phyloP scores from a whole-genome alignment of 2,329 filamentous ascomycete species.

The Ceratocystis albifundus region DNA sequence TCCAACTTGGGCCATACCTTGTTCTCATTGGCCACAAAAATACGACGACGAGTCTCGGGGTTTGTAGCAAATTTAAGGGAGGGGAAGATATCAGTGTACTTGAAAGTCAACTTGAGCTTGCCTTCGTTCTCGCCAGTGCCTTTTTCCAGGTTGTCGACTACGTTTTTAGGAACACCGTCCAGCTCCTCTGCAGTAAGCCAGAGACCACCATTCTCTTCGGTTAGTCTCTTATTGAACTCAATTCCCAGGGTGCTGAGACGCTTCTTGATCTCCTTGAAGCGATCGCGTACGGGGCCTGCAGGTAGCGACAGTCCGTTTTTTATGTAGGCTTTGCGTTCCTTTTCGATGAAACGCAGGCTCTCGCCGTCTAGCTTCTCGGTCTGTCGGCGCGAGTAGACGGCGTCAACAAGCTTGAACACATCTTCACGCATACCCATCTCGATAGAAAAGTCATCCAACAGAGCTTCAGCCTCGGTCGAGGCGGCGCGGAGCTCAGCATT shows the following conservation, averaged over 20 bases:
- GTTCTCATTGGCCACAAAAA: constrained; percentile 68
- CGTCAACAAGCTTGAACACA: constrained; percentile 56
- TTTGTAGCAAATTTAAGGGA: constrained; percentile 65
- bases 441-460: constrained; percentile 65
- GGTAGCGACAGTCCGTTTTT: constrained; percentile 63
- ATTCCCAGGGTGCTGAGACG: constrained; percentile 62
- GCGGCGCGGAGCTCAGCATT: constrained; percentile 59
- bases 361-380: constrained; percentile 52
- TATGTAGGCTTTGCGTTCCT: constrained; percentile 66
- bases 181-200: constrained; percentile 68
- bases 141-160: constrained; percentile 56
- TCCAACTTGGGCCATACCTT: constrained; percentile 41
- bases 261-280: constrained; percentile 82
- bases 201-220: constrained; percentile 69
- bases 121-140: constrained; percentile 61
- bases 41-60: constrained; percentile 53
- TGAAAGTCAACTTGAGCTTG: constrained; percentile 65
- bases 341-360: constrained; percentile 60
- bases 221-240: constrained; percentile 66
- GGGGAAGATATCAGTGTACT: constrained; percentile 72
- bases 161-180: constrained; percentile 61
- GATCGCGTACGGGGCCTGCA: constrained; percentile 56
- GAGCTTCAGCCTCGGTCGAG: constrained; percentile 62
- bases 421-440: constrained; percentile 75
- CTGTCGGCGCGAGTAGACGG: constrained; percentile 41